Base-by-base conservation (phyloP, 2,329 filamentous ascomycete species). In the Rutstroemia sp. region DNA sequence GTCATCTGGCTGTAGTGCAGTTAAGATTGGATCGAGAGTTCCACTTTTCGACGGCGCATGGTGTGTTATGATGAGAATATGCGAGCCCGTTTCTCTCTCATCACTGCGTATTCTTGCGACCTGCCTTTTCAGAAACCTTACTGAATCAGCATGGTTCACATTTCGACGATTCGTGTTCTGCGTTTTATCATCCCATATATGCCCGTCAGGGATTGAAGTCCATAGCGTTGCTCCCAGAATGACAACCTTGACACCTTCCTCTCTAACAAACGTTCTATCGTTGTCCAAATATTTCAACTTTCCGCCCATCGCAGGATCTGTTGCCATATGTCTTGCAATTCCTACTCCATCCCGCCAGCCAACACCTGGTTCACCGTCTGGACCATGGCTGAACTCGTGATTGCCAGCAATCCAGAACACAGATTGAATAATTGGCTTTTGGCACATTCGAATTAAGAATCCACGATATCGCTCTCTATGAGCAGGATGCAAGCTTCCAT, bases 61-160 rank as follows among this genome's bases (percentile, higher is more conserved):
- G 14, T 53, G 51, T n/a, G 51, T 53, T 19, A 53, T 53, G 3
- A 48, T 54, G 12, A 54, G 21, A 19, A 54, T 54, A 9, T 44
- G 51, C 4, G 51, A 48, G 17, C n/a, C 23, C 17, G 1, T 17
- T 25, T 48, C 51, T 5, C 17, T 16, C 10, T 34, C 34, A 30
- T 54, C 30, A 1, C 39, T 27, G 17, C 51, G 17, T 5, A 48
- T 54, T 6, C 39, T 49, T 12, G n/a, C 34, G 2, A 36, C 38
- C 27, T 54, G 30, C 0, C 0, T 12, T 4, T 45, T 25, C 10
- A 54, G 38, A 10, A 12, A 40, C 1, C 27, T 34, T 5, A 45
- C 27, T 12, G 51, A 54, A 25, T 21, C 34, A 5, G 5, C 9
- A 40, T 54, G 34, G 14, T 45, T 38, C 8, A 17, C 16, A 12